Evolutionary conservation across 306 rosid species (phyloP), one percentile per base, ranked within the genome.

Genomic region (Vigna hirtella): DNA sequence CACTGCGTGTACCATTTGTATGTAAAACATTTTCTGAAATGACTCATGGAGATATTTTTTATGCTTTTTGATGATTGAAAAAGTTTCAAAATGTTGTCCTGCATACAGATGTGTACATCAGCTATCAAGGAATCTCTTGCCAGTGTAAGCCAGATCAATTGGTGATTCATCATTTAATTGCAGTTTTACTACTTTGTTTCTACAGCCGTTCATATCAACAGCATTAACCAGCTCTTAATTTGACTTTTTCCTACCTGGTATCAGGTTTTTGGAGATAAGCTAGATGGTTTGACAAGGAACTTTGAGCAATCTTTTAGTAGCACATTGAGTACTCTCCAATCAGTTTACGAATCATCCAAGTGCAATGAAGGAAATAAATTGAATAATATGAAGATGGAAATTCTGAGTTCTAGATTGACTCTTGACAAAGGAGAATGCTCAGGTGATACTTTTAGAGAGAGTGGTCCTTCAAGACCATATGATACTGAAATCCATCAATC

Each of bases 71-170:
- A 45, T 81, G 51, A 45, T 66, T 58, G 12, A 48, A 34, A 45
- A 55, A 69, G 15, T 36, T 58, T 17, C 40, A 22, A 42, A 74
- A 57, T 17, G 45, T 47, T 73, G 38, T 56, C 62, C 56, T 40
- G 36, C 76, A 34, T 94, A 92, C 87, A 95, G 98, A 87, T 95
- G 66, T 95, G 97, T 85, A 84, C 91, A 11, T 87, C 93, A 5
- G 98, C 97, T 50, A 78, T 95, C 79, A 86, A 85, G 78, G 98
- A 91, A 85, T 95, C 98, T 77, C 68, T 95, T 77, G 85, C 89
- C 85, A 95, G 89, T 92, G 98, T 95, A 95, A 92, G 98, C 84
- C 68, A 30, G 79, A 79, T 82, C 79, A 77, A 52, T 77, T 84
- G 86, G 83, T 28, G 72, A 77, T 74, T 79, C 84, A 74, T 76